phyloP scores from a whole-genome alignment of 495 filamentous ascomycete genomes.

The Penicillium verhagenii region DNA sequence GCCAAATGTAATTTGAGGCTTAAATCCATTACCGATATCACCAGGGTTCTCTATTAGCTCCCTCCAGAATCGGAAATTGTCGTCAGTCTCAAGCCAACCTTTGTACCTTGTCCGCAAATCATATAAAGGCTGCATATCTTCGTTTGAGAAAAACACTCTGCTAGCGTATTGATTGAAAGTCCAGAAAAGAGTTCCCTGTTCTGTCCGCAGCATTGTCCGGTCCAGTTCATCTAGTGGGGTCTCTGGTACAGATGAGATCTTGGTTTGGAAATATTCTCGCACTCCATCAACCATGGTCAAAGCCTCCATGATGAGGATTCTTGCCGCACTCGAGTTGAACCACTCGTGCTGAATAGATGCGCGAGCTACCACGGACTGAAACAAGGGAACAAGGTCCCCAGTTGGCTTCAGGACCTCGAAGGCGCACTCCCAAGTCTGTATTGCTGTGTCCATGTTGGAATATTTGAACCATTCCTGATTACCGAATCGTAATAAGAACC shows the following conservation, averaged over 20 bases:
- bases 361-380: slow-evolving; percentile 17
- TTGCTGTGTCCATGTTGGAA: slow-evolving; percentile 14
- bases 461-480: slow-evolving; percentile 19
- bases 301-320: slow-evolving; percentile 12
- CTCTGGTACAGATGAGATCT: slow-evolving; percentile 2
- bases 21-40: background rate
- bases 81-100: slow-evolving; percentile 11
- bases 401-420: slow-evolving; percentile 13
- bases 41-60: background rate
- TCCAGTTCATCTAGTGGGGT: slow-evolving; percentile 5
- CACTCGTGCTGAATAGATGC: slow-evolving; percentile 17
- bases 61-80: slow-evolving; percentile 3
- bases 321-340: slow-evolving; percentile 12
- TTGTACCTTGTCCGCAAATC: slow-evolving; percentile 6
- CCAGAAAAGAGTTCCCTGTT: slow-evolving; percentile 10
- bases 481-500: slow-evolving; percentile 12
- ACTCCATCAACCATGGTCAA: slow-evolving; percentile 12
- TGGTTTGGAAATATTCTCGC: slow-evolving; percentile 1
- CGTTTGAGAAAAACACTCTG: slow-evolving; percentile 3
- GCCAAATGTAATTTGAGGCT: background rate
- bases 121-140: slow-evolving; percentile 9
- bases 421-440: slow-evolving; percentile 16
- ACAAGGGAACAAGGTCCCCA: slow-evolving; percentile 15
- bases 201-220: background rate
- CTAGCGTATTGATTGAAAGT: slow-evolving; percentile 1